Evolutionary conservation across 768 basidiomycete genomes (phyloP).

Genomic region (Agrocybe pediades): DNA sequence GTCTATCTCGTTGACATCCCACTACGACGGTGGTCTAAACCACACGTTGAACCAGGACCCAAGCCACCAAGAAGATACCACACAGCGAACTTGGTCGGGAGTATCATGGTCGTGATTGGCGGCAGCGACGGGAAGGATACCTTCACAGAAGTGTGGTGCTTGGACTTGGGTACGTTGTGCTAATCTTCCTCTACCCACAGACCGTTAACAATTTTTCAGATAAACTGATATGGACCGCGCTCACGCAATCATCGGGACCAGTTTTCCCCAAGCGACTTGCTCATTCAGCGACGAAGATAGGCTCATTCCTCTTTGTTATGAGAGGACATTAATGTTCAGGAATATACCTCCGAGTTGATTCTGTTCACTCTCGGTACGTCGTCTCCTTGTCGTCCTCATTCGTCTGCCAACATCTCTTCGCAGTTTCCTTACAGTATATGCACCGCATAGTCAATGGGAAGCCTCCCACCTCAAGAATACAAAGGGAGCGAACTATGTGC

Average conservation of each 20-base stretch:
- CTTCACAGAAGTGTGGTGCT: conserved; percentile 85
- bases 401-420: too few species aligned
- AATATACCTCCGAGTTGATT: too few species aligned
- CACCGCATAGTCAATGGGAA: too few species aligned
- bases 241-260: too few species aligned
- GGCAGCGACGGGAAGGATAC: conserved; percentile 90
- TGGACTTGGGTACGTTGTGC: conserved; percentile 72
- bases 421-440: too few species aligned
- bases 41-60: conserved; percentile 37
- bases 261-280: conserved; percentile 64
- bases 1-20: conserved; percentile 83
- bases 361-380: too few species aligned
- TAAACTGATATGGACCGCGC: too few species aligned
- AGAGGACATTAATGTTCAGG: too few species aligned
- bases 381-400: too few species aligned
- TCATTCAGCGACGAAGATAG: conserved; percentile 88
- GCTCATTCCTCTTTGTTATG: conserved; percentile 86
- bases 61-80: conserved; percentile 82
- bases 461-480: too few species aligned
- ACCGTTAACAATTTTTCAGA: conserved; percentile 27
- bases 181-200: background rate
- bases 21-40: conserved; percentile 65
- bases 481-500: too few species aligned
- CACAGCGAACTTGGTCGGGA: conserved; percentile 83
- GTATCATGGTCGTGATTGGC: conserved; percentile 86